phyloP scores from a whole-genome alignment of 495 filamentous ascomycete genomes.

The Cercophora scortea region DNA sequence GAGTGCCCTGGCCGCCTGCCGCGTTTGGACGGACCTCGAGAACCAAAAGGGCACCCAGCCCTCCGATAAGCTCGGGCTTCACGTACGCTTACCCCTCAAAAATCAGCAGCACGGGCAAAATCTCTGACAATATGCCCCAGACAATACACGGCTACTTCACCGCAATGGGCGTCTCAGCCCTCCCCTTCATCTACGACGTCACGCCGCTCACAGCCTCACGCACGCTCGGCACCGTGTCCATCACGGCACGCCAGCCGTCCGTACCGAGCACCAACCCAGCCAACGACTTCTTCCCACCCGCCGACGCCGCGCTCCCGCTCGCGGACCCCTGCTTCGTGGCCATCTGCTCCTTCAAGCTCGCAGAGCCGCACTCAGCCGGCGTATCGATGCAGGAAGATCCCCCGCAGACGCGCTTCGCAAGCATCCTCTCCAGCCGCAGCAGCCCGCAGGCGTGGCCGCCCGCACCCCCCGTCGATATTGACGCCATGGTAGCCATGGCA shows the following conservation, averaged over 20 bases:
- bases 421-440: slow-evolving; percentile 22
- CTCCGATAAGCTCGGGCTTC: slow-evolving; percentile 39
- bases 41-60: slow-evolving; percentile 13
- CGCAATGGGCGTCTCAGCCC: slow-evolving; percentile 39
- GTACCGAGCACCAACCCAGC: slow-evolving; percentile 22
- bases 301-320: slow-evolving; percentile 27
- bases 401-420: slow-evolving; percentile 26
- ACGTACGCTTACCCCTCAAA: slow-evolving; percentile 37
- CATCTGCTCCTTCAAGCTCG: slow-evolving; percentile 53
- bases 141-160: slow-evolving; percentile 64
- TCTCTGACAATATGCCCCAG: slow-evolving; percentile 24
- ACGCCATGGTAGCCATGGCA: slow-evolving; percentile 13
- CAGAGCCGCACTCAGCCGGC: slow-evolving; percentile 21
- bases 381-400: slow-evolving; percentile 26
- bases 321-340: slow-evolving; percentile 52
- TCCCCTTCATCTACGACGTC: slow-evolving; percentile 55
- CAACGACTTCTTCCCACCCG: slow-evolving; percentile 23
- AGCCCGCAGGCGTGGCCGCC: slow-evolving; percentile 31
- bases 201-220: slow-evolving; percentile 46
- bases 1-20: slow-evolving; percentile 52
- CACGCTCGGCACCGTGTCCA: slow-evolving; percentile 50
- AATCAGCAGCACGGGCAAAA: neutral
- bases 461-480: slow-evolving; percentile 33
- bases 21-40: slow-evolving; percentile 35
- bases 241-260: slow-evolving; percentile 47